Conservation (phyloP, 805 yeast genomes). For the Grigorovia transvaalensis region DNA sequence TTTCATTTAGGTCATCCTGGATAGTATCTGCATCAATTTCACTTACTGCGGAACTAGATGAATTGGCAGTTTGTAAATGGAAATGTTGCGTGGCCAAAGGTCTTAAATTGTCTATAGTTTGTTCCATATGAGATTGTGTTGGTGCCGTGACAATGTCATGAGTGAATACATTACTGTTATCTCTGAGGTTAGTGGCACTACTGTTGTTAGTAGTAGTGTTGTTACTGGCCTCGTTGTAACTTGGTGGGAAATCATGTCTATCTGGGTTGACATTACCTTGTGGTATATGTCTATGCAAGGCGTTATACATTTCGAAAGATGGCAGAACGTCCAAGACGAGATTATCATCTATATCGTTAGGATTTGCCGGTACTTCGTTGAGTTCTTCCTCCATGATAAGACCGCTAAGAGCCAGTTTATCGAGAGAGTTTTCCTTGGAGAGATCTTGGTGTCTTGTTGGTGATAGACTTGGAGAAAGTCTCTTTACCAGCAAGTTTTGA, state of each 20-base stretch:
- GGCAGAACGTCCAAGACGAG: constrained; percentile 17
- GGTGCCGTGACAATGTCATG: neutral
- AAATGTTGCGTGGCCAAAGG: constrained; percentile 2
- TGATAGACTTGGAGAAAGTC: constrained; percentile 1
- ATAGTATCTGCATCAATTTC: constrained; percentile 1
- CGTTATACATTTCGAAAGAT: constrained; percentile 20
- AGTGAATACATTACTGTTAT: neutral
- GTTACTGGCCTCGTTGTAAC: constrained; percentile 5
- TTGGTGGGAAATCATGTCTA: constrained; percentile 13
- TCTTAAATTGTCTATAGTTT: neutral
- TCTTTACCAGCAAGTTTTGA: neutral
- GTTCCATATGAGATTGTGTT: neutral
- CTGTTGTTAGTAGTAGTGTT: neutral
- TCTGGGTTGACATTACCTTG: constrained; percentile 15
- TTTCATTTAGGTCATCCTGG: constrained; percentile 8
- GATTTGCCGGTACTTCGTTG: neutral
- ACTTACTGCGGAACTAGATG: neutral
- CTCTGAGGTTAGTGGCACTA: neutral
- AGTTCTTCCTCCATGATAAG: neutral
- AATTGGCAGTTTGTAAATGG: neutral
- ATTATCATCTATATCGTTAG: constrained; percentile 2
- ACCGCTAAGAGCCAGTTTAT: neutral
- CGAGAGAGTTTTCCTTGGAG: neutral
- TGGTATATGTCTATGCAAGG: constrained; percentile 20
- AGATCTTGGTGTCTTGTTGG: constrained; percentile 2